These are phyloP conservation scores for Candolleomyces efflorescens DNA, from an alignment of 768 basidiomycete species.

Conservation along the genomic window DNA sequence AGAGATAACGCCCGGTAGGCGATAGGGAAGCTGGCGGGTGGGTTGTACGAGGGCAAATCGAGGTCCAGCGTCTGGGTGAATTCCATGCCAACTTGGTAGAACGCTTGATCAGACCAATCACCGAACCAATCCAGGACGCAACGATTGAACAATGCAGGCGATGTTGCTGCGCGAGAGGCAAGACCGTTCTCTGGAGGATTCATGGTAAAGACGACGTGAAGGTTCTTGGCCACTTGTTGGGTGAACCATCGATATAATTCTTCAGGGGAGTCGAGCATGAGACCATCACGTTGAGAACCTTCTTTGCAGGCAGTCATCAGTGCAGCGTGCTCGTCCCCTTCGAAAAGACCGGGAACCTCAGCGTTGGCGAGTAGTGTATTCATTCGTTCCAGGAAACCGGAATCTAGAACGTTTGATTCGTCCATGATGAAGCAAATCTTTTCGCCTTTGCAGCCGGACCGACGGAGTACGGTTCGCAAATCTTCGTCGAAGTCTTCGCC, in stretches of 20 bases:
- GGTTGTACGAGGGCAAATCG: slow-evolving; percentile 76
- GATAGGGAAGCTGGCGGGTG: slow-evolving; percentile 83
- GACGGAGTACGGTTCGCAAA: slow-evolving; percentile 88
- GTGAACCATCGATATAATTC: slow-evolving; percentile 99
- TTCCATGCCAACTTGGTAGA: slow-evolving; percentile 97
- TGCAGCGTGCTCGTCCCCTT: slow-evolving; percentile 98
- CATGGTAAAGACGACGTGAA: slow-evolving; percentile 99
- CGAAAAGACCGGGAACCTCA: slow-evolving; percentile 99
- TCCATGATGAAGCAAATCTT: slow-evolving; percentile 99
- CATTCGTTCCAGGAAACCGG: slow-evolving; percentile 99
- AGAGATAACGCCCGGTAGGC: slow-evolving; percentile 79
- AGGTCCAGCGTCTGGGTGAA: slow-evolving; percentile 94
- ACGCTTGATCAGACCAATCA: slow-evolving; percentile 98
- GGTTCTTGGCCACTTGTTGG: slow-evolving; percentile 94
- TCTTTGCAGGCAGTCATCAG: slow-evolving; percentile 99
- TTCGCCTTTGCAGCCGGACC: slow-evolving; percentile 96
- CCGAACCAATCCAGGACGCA: slow-evolving; percentile 99
- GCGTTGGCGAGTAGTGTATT: slow-evolving; percentile 98
- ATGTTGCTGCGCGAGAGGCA: slow-evolving; percentile 93
- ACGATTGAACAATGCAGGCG: slow-evolving; percentile 97
- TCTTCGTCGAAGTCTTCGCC: slow-evolving; percentile 99
- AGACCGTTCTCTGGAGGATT: slow-evolving; percentile 96
- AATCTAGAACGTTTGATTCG: slow-evolving; percentile 98
- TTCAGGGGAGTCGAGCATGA: slow-evolving; percentile 97
- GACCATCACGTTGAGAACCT: slow-evolving; percentile 96